phyloP scores from a whole-genome alignment of 139 green algal genomes.

The Mesostigma viride region DNA sequence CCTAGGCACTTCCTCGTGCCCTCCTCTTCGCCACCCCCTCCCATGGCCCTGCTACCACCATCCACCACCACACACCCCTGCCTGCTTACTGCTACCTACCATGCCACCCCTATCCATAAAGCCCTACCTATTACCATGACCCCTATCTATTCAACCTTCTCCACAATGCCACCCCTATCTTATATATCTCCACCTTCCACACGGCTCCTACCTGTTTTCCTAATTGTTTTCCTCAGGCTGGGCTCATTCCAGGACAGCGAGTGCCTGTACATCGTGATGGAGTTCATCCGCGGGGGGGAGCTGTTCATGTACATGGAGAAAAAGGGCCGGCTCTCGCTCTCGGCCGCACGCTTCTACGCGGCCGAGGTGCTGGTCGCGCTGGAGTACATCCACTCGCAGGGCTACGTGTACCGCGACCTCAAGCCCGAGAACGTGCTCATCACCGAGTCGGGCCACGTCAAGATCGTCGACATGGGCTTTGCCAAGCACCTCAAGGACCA shows the following conservation, averaged over 20 bases:
- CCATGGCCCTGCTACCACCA: too few relatives aligned
- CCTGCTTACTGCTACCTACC: too few relatives aligned
- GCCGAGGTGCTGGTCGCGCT: slow-evolving; percentile 1
- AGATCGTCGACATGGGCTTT: slow-evolving; percentile 29
- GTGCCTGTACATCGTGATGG: slow-evolving; percentile 19
- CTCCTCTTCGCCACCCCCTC: too few relatives aligned
- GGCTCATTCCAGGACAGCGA: not conserved
- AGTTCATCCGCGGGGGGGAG: slow-evolving; percentile 66
- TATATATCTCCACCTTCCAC: too few relatives aligned
- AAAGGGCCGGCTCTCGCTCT: slow-evolving; percentile 10
- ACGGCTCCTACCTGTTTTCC: too few relatives aligned
- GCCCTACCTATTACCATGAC: too few relatives aligned
- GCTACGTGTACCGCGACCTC: slow-evolving; percentile 30
- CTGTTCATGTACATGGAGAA: slow-evolving; percentile 56
- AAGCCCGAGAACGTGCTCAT: slow-evolving; percentile 35
- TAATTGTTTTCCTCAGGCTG: too few relatives aligned
- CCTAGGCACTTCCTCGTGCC: too few relatives aligned
- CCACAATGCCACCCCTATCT: too few relatives aligned
- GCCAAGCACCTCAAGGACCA: slow-evolving; percentile 15
- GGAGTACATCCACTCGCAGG: slow-evolving; percentile 26
- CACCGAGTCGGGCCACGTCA: slow-evolving; percentile 14
- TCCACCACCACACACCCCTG: too few relatives aligned
- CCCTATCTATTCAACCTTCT: too few relatives aligned
- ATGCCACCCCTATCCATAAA: too few relatives aligned
- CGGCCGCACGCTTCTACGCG: slow-evolving; percentile 23